Percentiles rank a stretch among this genome's conserved stretches.
Evolutionary conservation across 805 yeast species (phyloP).

Genomic region (Wickerhamomyces subpelliculosus): DNA sequence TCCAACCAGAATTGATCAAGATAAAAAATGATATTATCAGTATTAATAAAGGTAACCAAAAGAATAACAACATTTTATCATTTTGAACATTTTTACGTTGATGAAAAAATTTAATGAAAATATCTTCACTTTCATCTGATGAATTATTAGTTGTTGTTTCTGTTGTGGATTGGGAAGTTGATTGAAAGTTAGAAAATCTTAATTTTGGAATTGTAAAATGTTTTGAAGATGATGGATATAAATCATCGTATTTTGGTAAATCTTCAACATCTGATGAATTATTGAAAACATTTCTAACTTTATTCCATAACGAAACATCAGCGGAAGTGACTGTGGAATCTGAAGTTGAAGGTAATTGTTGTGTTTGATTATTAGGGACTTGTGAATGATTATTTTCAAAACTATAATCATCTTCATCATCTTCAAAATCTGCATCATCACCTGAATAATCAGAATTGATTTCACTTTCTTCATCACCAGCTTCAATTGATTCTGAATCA

Average conservation of each 20-base stretch:
- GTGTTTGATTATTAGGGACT: background rate
- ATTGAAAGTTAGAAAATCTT: constrained; percentile 4
- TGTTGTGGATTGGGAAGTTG: background rate
- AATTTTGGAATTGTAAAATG: constrained; percentile 12
- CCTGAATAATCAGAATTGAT: constrained; percentile 8
- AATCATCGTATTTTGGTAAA: constrained; percentile 69
- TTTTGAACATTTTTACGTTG: constrained; percentile 45
- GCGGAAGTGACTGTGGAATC: background rate
- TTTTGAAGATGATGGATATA: constrained; percentile 43
- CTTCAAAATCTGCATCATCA: constrained; percentile 6
- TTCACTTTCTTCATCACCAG: constrained; percentile 24
- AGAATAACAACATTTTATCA: constrained; percentile 80
- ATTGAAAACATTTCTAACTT: constrained; percentile 27
- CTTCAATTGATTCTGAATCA: constrained; percentile 11
- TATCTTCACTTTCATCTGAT: constrained; percentile 22
- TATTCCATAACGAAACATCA: constrained; percentile 29
- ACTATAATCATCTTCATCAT: background rate
- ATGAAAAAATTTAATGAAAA: constrained; percentile 31
- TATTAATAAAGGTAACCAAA: constrained; percentile 81
- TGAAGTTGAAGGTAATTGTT: constrained; percentile 1
- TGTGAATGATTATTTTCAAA: background rate
- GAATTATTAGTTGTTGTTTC: constrained; percentile 2
- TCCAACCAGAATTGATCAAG: constrained; percentile 28
- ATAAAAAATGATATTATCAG: constrained; percentile 44
- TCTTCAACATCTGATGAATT: constrained; percentile 25